Evolutionary conservation across 192 early-diverging fungal species (phyloP).

Genomic region (Gryganskiella cystojenkinii): DNA sequence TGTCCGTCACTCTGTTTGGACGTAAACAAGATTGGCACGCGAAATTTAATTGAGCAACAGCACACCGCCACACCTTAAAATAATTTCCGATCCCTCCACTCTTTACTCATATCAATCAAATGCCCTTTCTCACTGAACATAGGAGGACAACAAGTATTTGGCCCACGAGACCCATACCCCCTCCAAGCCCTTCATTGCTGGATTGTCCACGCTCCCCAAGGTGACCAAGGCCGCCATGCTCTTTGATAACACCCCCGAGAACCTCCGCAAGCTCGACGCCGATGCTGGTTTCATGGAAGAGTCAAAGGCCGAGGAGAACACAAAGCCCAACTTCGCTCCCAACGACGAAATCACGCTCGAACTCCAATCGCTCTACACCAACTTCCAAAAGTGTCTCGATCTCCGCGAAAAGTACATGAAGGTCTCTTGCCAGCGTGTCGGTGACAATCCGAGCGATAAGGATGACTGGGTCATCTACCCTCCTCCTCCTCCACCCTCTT

Average conservation of each 20-base stretch:
- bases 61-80: not conserved
- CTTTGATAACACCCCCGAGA: constrained; percentile 51
- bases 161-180: constrained; percentile 53
- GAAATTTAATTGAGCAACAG: not conserved
- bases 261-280: constrained; percentile 47
- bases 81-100: too few species aligned
- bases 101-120: not conserved
- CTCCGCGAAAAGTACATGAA: constrained; percentile 91
- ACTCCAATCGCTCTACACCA: constrained; percentile 72
- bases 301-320: constrained; percentile 43
- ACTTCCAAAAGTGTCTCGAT: constrained; percentile 81
- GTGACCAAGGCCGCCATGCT: constrained; percentile 16
- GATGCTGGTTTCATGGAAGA: constrained; percentile 47
- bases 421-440: constrained; percentile 74
- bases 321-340: constrained; percentile 52
- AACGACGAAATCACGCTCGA: constrained; percentile 59
- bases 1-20: too few species aligned
- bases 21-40: not conserved
- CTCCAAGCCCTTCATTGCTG: constrained; percentile 35
- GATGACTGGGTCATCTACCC: constrained; percentile 91
- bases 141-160: constrained; percentile 54
- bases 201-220: constrained; percentile 11
- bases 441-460: constrained; percentile 89
- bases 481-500: constrained; percentile 83
- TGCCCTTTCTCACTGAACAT: not conserved